Base-by-base conservation (phyloP, 1,284 basidiomycete species). In the Cutaneotrichosporon spelunceum region DNA sequence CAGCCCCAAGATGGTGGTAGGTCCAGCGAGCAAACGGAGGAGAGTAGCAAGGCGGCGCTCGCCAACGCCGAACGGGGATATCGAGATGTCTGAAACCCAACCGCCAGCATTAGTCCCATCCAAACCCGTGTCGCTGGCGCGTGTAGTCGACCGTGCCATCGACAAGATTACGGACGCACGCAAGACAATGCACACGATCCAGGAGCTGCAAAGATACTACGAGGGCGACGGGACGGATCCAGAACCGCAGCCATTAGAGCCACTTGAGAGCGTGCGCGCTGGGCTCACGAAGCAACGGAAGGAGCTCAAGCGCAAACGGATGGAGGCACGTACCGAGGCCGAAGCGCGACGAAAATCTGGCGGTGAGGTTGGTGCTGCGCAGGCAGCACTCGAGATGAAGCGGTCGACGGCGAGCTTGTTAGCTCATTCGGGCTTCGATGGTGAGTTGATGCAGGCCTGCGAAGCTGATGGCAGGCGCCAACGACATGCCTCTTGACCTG, bases 341-440 rank as follows among this genome's bases (percentile, higher is more conserved):
- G 56, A 50, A 9, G 66, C 72, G 57, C 61, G 76, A 45, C 56
- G 65, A 52, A 64, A 64, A 49, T 19, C 59, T 6, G 73, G 75
- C 13, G 74, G 70, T 9, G 76, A 78, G 62, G 70, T 78, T 1
- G 74, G 76, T 16, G 72, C 71, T 56, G 65, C 59, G 8, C 71
- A 77, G 59, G 80, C 78, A 5, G 65, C 66, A 0, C 56, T 71
- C 29, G 62, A 66, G 13, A 59, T 79, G 62, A 76, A 75, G 60
- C 61, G 67, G n/a, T 71, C 72, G 1, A 66, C 74, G 1, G 82
- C 83, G 53, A 89, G 89, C 74, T 81, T 94, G 53, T 74, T 94
- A 66, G 90, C 92, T 64, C 93, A 94, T 80, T 83, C 84, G 39
- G 93, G 92, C 1, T 95, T 96, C 72, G 92, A 95, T 82, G 90